phyloP scores from a whole-genome alignment of 2,329 filamentous ascomycete genomes.

The Fusarium napiforme region DNA sequence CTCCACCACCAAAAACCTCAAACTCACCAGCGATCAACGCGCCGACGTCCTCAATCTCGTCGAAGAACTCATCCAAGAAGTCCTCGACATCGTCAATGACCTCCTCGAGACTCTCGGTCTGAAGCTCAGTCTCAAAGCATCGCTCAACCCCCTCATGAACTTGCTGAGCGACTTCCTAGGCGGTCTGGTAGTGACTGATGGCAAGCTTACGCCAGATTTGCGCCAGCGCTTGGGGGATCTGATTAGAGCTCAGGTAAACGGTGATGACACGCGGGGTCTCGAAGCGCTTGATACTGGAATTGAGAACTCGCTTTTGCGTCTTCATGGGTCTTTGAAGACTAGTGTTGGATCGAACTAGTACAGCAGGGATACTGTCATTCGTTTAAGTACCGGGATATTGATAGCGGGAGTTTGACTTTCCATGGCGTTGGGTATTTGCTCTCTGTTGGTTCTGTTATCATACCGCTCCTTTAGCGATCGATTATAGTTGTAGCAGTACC shows the following conservation, averaged over 20 bases:
- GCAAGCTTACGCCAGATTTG: neutral
- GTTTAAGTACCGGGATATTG: neutral
- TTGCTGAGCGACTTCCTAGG: neutral
- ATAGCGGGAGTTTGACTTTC: neutral
- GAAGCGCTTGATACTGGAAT: conserved; percentile 1
- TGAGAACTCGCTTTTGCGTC: conserved; percentile 3
- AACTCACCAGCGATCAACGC: neutral
- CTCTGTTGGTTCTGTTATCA: neutral
- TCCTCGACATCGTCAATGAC: neutral
- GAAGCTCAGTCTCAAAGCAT: neutral
- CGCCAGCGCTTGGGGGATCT: neutral
- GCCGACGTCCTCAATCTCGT: neutral
- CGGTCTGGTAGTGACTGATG: neutral
- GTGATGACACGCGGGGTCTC: neutral
- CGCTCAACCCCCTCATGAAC: conserved; percentile 11
- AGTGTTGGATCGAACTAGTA: neutral
- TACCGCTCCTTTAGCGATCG: neutral
- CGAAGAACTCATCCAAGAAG: neutral
- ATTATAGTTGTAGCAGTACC: neutral
- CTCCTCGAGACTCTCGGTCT: neutral
- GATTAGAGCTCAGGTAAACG: neutral
- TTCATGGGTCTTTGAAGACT: neutral
- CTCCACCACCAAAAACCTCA: conserved; percentile 4
- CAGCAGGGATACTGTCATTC: neutral
- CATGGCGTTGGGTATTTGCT: neutral